A percentile compares a stretch with the other conserved stretches of the same genome.
Conservation (phyloP, 208 protist genomes). For the Lotmaria passim region DNA sequence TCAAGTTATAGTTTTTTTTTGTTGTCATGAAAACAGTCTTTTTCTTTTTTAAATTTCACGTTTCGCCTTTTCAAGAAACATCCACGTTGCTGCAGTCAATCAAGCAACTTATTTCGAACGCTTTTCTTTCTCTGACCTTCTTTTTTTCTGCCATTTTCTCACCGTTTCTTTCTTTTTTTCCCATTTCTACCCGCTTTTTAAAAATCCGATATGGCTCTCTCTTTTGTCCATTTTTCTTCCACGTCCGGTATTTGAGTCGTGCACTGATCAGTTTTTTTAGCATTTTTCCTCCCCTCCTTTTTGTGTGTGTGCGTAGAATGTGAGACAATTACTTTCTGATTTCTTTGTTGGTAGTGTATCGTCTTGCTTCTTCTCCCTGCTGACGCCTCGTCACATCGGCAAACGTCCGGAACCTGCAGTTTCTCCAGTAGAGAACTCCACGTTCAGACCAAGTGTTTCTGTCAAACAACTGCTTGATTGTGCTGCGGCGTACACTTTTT, state of each 20-base stretch:
- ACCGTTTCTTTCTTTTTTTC: conserved; percentile 15
- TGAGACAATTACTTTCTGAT: background rate
- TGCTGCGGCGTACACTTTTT: background rate
- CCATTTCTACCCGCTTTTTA: conserved; percentile 12
- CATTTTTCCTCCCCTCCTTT: too few relatives aligned
- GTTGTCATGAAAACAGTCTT: background rate
- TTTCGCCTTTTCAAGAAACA: too few relatives aligned
- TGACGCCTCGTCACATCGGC: background rate
- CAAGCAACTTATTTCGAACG: conserved; percentile 13
- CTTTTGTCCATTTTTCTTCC: background rate
- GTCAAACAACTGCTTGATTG: background rate
- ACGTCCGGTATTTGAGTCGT: too few relatives aligned
- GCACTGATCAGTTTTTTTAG: too few relatives aligned
- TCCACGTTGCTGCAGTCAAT: conserved; percentile 8
- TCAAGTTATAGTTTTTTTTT: background rate
- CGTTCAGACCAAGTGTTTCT: conserved; percentile 1
- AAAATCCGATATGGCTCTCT: background rate
- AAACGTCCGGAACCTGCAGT: background rate
- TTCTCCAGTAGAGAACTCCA: background rate
- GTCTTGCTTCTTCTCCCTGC: conserved; percentile 2
- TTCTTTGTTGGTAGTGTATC: too few relatives aligned
- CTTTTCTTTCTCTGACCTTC: conserved; percentile 3
- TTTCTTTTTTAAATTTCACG: background rate
- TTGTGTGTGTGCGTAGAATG: background rate
- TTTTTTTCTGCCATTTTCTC: background rate